Percentiles rank a stretch among this genome's conserved stretches.
Evolutionary conservation across 169 alveolate species (phyloP).

Genomic region (Miamiensis avidus): DNA sequence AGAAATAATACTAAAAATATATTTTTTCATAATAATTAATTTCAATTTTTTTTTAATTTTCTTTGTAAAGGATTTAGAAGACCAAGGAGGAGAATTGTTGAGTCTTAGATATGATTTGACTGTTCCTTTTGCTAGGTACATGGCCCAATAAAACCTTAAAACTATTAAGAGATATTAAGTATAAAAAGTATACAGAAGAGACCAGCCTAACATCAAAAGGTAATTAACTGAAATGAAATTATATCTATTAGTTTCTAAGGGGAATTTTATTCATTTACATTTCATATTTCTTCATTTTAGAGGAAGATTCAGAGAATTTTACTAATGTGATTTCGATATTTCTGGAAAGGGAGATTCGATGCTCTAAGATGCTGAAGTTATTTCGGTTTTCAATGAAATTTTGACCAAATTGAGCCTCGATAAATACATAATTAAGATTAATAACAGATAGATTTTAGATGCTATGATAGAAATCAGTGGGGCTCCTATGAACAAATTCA

Average conservation of each 20-base stretch:
- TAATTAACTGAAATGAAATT: background rate
- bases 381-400: constrained; percentile 89
- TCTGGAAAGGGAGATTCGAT: constrained; percentile 91
- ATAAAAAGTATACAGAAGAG: constrained; percentile 98
- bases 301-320: constrained; percentile 97
- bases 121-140: constrained; percentile 96
- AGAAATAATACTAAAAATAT: no score
- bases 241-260: background rate
- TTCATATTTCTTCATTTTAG: constrained; percentile 75
- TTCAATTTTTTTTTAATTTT: background rate
- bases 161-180: constrained; percentile 94
- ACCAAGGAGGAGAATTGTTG: constrained; percentile 97
- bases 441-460: constrained; percentile 92
- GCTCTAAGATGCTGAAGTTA: constrained; percentile 96
- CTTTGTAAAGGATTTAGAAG: constrained; percentile 86
- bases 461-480: constrained; percentile 90
- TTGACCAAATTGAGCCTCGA: constrained; percentile 73
- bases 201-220: constrained; percentile 85
- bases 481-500: constrained; percentile 85
- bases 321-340: constrained; percentile 97
- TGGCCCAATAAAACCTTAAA: constrained; percentile 88
- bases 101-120: constrained; percentile 97
- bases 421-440: constrained; percentile 86
- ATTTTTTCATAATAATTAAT: no score
- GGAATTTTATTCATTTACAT: no score